These are phyloP conservation scores for Wallemia mellicola DNA, from an alignment of 1,284 basidiomycete genomes.

Conservation along the genomic window DNA sequence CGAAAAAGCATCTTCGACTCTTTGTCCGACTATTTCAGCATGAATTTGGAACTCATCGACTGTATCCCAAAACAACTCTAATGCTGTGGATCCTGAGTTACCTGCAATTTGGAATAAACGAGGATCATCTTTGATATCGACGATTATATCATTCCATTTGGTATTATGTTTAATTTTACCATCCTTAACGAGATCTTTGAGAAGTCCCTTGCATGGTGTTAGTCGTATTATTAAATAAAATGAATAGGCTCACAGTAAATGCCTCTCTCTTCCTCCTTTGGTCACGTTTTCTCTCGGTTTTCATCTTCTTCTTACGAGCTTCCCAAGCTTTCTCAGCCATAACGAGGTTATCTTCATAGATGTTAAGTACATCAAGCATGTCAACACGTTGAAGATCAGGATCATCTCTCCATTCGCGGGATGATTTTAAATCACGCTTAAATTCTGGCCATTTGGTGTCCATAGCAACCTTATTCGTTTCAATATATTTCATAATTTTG, in stretches of 20 bases:
- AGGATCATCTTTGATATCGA: slow-evolving; percentile 37
- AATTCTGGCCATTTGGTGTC: slow-evolving; percentile 1
- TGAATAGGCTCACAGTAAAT: slow-evolving; percentile 30
- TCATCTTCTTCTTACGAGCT: slow-evolving; percentile 39
- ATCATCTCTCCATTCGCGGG: slow-evolving; percentile 38
- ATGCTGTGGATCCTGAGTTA: slow-evolving; percentile 65
- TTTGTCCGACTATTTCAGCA: slow-evolving; percentile 39
- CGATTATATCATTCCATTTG: slow-evolving; percentile 73
- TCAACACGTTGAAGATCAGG: slow-evolving; percentile 45
- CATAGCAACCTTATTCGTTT: slow-evolving; percentile 4
- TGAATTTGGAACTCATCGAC: slow-evolving; percentile 63
- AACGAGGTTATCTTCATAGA: slow-evolving; percentile 69
- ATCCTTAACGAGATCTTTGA: slow-evolving; percentile 32
- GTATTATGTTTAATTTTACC: slow-evolving; percentile 46
- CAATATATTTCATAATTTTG: slow-evolving; percentile 22
- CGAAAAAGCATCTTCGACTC: slow-evolving; percentile 30
- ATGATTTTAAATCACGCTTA: slow-evolving; percentile 2
- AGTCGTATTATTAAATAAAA: too few relatives aligned
- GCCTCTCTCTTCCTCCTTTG: slow-evolving; percentile 64
- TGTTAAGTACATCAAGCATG: slow-evolving; percentile 56
- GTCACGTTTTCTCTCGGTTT: slow-evolving; percentile 49
- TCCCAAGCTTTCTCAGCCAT: slow-evolving; percentile 64
- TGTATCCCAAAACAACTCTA: slow-evolving; percentile 85
- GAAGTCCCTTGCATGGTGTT: slow-evolving; percentile 23
- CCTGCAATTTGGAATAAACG: slow-evolving; percentile 66